A percentile compares a stretch with the other conserved stretches of the same genome.
phyloP scores from a whole-genome alignment of 176 grass and related monocot species.

The Ampelocalamus luodianensis region DNA sequence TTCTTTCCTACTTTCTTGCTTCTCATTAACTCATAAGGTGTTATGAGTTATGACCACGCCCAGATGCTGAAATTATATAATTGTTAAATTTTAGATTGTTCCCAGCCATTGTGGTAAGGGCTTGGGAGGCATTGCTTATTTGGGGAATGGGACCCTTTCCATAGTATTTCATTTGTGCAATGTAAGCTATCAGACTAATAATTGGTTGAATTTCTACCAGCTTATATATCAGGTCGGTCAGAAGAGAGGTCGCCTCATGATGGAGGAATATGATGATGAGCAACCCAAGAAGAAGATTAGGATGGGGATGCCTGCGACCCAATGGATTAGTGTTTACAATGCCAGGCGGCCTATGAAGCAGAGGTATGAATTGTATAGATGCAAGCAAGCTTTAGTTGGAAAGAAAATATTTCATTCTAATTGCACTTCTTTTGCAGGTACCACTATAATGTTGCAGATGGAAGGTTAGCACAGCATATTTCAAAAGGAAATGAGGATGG shows the following conservation, averaged over 20 bases:
- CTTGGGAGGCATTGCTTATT: background rate
- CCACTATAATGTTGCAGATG: conserved; percentile 93
- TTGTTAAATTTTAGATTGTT: conserved; percentile 24
- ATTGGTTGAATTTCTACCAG: conserved; percentile 49
- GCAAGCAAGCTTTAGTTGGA: conserved; percentile 20
- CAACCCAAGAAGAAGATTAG: conserved; percentile 94
- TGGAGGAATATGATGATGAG: conserved; percentile 88
- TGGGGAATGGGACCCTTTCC: background rate
- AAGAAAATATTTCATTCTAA: conserved; percentile 35
- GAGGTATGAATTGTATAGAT: conserved; percentile 51
- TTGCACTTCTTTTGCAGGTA: conserved; percentile 62
- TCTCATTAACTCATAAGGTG: conserved; percentile 30
- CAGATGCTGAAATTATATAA: background rate
- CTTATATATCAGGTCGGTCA: conserved; percentile 90
- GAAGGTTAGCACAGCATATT: conserved; percentile 77
- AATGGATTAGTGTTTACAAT: conserved; percentile 96
- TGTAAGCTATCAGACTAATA: conserved; percentile 27
- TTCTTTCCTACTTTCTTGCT: conserved; percentile 28
- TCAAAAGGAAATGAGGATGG: conserved; percentile 91
- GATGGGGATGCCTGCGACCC: conserved; percentile 91
- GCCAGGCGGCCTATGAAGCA: conserved; percentile 93
- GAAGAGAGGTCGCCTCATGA: conserved; percentile 85
- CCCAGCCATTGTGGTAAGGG: background rate
- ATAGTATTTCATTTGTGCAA: conserved; percentile 7
- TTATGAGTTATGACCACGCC: conserved; percentile 4